phyloP scores from a whole-genome alignment of 2,329 filamentous ascomycete species.

The Scedosporium minutisporum region DNA sequence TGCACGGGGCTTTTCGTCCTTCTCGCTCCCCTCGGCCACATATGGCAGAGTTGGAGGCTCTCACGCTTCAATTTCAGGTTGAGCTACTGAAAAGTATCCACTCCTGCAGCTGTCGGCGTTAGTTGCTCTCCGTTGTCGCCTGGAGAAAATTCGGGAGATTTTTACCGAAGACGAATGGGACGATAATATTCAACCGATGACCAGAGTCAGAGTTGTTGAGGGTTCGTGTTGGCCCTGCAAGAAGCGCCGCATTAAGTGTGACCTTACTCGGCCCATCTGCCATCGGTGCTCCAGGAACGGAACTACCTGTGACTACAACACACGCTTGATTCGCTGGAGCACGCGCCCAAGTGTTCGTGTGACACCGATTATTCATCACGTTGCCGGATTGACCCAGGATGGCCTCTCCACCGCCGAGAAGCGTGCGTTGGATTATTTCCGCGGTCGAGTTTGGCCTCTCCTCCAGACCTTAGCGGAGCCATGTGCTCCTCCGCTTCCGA shows the following conservation, averaged over 20 bases:
- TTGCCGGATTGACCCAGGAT: conserved; percentile 10
- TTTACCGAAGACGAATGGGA: too few relatives aligned
- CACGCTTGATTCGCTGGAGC: conserved; percentile 31
- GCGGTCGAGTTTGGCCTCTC: conserved; percentile 23
- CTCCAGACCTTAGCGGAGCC: conserved; percentile 19
- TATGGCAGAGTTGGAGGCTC: too few relatives aligned
- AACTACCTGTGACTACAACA: conserved; percentile 24
- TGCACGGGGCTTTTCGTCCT: too few relatives aligned
- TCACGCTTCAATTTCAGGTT: too few relatives aligned
- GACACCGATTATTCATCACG: conserved; percentile 18
- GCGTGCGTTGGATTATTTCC: conserved; percentile 22
- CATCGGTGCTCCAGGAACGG: conserved; percentile 20
- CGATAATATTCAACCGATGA: too few relatives aligned
- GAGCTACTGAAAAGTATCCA: too few relatives aligned
- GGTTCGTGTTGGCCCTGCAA: conserved; percentile 37
- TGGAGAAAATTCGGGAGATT: too few relatives aligned
- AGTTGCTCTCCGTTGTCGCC: too few relatives aligned
- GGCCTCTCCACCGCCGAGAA: conserved; percentile 18
- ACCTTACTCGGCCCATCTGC: conserved; percentile 26
- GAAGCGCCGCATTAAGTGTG: conserved; percentile 32
- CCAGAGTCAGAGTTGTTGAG: not conserved
- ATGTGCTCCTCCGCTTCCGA: conserved; percentile 18
- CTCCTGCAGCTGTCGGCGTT: too few relatives aligned
- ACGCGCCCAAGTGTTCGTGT: conserved; percentile 23
- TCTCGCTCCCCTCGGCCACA: too few relatives aligned